phyloP scores from a whole-genome alignment of 2,329 filamentous ascomycete species.

The Knufia petricola region DNA sequence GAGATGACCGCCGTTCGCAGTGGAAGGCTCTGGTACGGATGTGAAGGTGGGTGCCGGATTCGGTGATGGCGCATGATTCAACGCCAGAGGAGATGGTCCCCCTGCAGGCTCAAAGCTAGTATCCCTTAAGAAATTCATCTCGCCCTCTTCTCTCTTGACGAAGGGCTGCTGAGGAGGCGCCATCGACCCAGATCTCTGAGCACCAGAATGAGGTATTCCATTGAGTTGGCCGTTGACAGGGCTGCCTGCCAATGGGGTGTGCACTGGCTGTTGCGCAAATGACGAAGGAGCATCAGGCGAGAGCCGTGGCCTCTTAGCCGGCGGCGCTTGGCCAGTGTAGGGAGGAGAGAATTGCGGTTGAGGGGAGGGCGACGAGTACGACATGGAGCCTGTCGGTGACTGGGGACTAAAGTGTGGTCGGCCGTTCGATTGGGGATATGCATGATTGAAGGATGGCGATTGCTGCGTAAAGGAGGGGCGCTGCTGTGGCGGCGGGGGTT shows the following conservation, averaged over 20 bases:
- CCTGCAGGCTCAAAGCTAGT: slow-evolving; percentile 21
- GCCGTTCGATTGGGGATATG: slow-evolving; percentile 15
- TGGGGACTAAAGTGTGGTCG: slow-evolving; percentile 17
- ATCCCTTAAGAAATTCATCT: slow-evolving; percentile 9
- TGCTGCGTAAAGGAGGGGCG: slow-evolving; percentile 18
- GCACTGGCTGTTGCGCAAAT: slow-evolving; percentile 34
- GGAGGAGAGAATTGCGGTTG: slow-evolving; percentile 46
- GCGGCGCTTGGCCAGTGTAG: slow-evolving; percentile 42
- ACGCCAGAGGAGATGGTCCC: slow-evolving; percentile 10
- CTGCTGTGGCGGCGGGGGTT: slow-evolving; percentile 15
- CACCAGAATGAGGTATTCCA: slow-evolving; percentile 44
- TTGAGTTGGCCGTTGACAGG: slow-evolving; percentile 35
- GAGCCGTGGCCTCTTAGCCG: slow-evolving; percentile 62
- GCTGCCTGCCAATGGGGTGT: slow-evolving; percentile 30
- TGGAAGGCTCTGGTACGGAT: slow-evolving; percentile 9
- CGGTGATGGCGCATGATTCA: slow-evolving; percentile 7
- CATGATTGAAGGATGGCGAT: slow-evolving; percentile 15
- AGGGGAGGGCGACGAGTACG: slow-evolving; percentile 52
- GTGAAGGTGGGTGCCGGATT: slow-evolving; percentile 10
- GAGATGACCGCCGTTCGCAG: slow-evolving; percentile 13
- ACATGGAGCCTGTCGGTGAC: slow-evolving; percentile 16
- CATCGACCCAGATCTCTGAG: slow-evolving; percentile 42
- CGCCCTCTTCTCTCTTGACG: slow-evolving; percentile 14
- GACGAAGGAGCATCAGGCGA: slow-evolving; percentile 59
- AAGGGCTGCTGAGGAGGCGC: slow-evolving; percentile 52